These are phyloP conservation scores for Pholiota microspora DNA, from an alignment of 768 basidiomycete species.

Conservation along the genomic window DNA sequence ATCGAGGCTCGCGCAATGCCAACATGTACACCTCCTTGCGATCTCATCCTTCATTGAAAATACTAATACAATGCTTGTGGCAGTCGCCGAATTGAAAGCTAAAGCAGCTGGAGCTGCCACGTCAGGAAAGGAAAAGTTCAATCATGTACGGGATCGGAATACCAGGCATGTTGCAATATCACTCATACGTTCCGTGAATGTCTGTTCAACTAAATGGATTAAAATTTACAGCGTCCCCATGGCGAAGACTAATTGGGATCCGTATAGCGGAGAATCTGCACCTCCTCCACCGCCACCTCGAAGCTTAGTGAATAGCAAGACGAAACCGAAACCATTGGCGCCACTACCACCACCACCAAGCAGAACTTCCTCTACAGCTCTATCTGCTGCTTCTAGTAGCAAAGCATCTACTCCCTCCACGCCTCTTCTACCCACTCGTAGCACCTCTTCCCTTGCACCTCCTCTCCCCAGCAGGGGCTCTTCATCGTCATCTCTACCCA, in stretches of 20 bases:
- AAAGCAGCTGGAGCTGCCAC: conserved; percentile 64
- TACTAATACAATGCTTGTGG: neutral
- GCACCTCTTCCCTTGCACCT: conserved; percentile 16
- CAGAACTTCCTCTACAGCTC: conserved; percentile 23
- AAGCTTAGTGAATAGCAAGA: conserved; percentile 26
- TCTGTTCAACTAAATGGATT: neutral
- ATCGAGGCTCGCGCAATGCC: conserved; percentile 21
- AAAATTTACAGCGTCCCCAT: conserved; percentile 45
- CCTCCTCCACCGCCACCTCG: conserved; percentile 47
- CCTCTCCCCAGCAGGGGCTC: conserved; percentile 23
- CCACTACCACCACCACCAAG: conserved; percentile 37
- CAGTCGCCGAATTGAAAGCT: conserved; percentile 66
- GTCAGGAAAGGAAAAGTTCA: conserved; percentile 46
- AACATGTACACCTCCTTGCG: conserved; percentile 27
- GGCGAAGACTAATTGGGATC: conserved; percentile 66
- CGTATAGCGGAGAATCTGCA: conserved; percentile 49
- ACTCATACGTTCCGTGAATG: neutral
- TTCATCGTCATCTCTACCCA: too few species aligned
- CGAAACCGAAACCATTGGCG: conserved; percentile 25
- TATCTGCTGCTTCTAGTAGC: conserved; percentile 11
- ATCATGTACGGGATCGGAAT: conserved; percentile 55
- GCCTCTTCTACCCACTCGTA: conserved; percentile 5
- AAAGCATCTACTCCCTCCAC: conserved; percentile 11
- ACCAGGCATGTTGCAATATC: conserved; percentile 35
- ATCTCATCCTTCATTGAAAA: neutral